These are phyloP conservation scores for Olyra latifolia DNA, from an alignment of 176 grass and related monocot species.

Conservation along the genomic window DNA sequence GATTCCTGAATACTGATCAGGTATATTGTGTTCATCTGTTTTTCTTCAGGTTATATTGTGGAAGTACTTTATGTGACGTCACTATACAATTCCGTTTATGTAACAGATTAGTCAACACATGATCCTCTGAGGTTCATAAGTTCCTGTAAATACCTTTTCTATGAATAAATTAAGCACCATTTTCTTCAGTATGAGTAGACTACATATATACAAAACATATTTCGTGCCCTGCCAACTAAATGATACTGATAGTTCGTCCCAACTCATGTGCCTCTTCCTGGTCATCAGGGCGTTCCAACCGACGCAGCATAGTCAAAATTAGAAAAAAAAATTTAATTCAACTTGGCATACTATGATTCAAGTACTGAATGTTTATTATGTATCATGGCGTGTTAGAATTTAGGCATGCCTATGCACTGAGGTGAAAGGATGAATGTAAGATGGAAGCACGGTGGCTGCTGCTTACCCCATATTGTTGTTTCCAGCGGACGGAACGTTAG, in stretches of 20 bases:
- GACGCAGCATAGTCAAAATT: not conserved
- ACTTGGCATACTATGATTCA: not conserved
- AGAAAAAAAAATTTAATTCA: not conserved
- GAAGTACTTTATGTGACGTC: not conserved
- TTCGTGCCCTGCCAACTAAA: not conserved
- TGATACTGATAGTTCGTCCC: not conserved
- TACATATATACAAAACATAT: constrained; percentile 26
- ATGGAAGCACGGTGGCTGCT: constrained; percentile 8
- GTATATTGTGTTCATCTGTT: not conserved
- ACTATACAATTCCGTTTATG: not conserved
- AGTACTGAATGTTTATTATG: not conserved
- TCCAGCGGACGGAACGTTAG: constrained; percentile 39
- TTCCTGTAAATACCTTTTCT: not conserved
- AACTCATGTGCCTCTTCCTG: not conserved
- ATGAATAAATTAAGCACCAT: not conserved
- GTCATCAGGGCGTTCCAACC: not conserved
- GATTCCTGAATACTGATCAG: not conserved
- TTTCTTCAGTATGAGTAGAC: not conserved
- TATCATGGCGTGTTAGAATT: not conserved
- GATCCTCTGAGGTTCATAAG: not conserved
- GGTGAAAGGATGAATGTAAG: not conserved
- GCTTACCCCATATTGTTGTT: constrained; percentile 50
- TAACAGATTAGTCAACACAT: constrained; percentile 2
- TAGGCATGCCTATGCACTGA: not conserved
- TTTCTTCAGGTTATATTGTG: not conserved